These are phyloP conservation scores for Lachancea thermotolerans DNA, from an alignment of 805 yeast genomes.

Conservation along the genomic window DNA sequence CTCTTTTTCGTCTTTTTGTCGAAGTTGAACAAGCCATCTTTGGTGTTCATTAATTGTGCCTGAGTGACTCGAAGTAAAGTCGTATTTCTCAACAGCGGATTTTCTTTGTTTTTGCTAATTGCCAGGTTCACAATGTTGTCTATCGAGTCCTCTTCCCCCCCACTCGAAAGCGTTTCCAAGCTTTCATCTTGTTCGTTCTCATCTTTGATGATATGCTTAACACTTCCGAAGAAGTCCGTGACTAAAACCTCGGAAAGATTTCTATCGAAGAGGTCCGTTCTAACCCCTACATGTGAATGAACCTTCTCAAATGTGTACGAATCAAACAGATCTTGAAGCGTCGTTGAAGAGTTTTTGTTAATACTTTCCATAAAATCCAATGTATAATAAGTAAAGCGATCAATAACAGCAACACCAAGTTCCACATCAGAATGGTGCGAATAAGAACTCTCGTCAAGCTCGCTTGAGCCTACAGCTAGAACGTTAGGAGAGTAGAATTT, in stretches of 20 bases:
- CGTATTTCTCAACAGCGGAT: background rate
- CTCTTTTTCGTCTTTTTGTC: background rate
- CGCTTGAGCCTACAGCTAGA: constrained; percentile 87
- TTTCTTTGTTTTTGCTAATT: constrained; percentile 7
- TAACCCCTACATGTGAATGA: constrained; percentile 90
- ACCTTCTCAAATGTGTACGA: constrained; percentile 78
- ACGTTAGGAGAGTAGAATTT: constrained; percentile 88
- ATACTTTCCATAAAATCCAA: constrained; percentile 81
- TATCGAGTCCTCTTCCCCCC: constrained; percentile 6
- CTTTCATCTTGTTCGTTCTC: constrained; percentile 29
- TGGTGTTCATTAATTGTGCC: background rate
- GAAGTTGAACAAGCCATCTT: background rate
- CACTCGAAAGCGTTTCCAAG: background rate
- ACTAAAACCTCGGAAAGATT: constrained; percentile 56
- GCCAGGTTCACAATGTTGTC: constrained; percentile 16
- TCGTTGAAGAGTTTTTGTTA: constrained; percentile 63
- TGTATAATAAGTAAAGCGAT: constrained; percentile 88
- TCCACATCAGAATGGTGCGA: constrained; percentile 95
- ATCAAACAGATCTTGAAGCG: constrained; percentile 78
- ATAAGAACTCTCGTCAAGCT: constrained; percentile 80
- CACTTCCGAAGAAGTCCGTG: constrained; percentile 92
- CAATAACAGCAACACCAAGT: constrained; percentile 96
- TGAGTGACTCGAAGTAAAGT: background rate
- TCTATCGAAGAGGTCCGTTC: constrained; percentile 69
- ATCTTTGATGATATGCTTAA: constrained; percentile 71